Conservation (phyloP, 257 asterid species). For the Gentiana dahurica region DNA sequence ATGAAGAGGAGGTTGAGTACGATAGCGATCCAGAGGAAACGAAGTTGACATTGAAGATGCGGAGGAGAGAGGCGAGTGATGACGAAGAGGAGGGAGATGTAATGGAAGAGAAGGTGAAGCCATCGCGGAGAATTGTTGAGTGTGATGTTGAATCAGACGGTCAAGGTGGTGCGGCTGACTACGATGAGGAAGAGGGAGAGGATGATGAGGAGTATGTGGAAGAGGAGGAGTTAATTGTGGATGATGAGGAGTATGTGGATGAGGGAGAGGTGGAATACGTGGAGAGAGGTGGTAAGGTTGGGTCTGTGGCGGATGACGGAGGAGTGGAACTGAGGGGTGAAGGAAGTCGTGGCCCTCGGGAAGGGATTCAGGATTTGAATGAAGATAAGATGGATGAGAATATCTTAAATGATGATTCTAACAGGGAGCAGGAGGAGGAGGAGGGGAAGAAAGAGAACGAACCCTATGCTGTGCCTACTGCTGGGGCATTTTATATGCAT, state of each 20-base stretch:
- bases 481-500: conserved; percentile 98
- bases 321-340: conserved; percentile 20
- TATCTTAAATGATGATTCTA: conserved; percentile 25
- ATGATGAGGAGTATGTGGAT: conserved; percentile 24
- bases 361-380: conserved; percentile 23
- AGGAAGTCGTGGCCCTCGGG: conserved; percentile 12
- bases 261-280: conserved; percentile 25
- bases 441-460: conserved; percentile 68
- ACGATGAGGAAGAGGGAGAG: conserved; percentile 34
- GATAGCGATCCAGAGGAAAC: conserved; percentile 99
- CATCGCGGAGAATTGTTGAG: conserved; percentile 35
- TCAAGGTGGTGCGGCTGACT: conserved; percentile 54
- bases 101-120: conserved; percentile 19
- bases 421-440: conserved; percentile 15
- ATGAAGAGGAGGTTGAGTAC: conserved; percentile 55
- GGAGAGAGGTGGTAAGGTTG: conserved; percentile 18
- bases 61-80: conserved; percentile 91
- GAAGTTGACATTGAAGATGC: conserved; percentile 70
- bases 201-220: conserved; percentile 50
- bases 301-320: conserved; percentile 25
- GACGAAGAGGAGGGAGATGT: conserved; percentile 64
- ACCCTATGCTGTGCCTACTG: conserved; percentile 95
- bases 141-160: conserved; percentile 69
- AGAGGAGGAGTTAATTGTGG: conserved; percentile 17
- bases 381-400: conserved; percentile 26